A percentile compares a stretch with the other conserved stretches of the same genome.
Conservation (phyloP, 2,329 filamentous ascomycete genomes). For the Colletotrichum limetticola region DNA sequence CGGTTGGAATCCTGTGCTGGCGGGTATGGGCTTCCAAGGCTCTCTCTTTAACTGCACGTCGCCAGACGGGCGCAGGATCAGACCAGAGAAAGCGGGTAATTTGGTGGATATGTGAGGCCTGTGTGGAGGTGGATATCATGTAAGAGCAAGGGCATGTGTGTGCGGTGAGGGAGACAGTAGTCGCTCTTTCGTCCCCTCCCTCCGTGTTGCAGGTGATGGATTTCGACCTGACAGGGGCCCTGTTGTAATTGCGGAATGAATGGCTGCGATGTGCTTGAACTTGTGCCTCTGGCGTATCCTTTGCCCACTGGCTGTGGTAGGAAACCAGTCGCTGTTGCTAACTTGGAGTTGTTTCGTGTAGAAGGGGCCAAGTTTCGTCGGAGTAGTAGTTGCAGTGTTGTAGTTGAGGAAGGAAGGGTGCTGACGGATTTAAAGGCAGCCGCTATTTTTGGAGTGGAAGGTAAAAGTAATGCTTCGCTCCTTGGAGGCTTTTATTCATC, state of each 20-base stretch:
- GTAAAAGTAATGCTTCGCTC: not conserved
- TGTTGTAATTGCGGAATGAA: not conserved
- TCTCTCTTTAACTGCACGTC: not conserved
- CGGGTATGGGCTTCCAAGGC: not conserved
- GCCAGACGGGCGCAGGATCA: not conserved
- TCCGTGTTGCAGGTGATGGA: constrained; percentile 10
- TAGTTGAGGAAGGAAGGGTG: not conserved
- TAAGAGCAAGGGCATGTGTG: not conserved
- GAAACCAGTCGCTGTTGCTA: not conserved
- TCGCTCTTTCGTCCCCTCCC: constrained; percentile 1
- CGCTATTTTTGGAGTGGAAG: not conserved
- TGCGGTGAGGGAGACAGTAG: constrained; percentile 14
- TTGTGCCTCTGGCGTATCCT: not conserved
- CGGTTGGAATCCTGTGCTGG: not conserved
- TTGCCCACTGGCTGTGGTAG: not conserved
- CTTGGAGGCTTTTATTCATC: not conserved
- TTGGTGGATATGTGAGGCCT: not conserved
- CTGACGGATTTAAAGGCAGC: not conserved
- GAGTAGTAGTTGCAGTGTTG: not conserved
- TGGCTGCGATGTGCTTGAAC: not conserved
- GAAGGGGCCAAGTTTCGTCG: not conserved
- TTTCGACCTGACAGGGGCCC: not conserved
- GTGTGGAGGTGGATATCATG: constrained; percentile 1
- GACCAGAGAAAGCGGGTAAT: not conserved
- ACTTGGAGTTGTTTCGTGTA: not conserved